Evolutionary conservation across 2,329 filamentous ascomycete genomes (phyloP).

Genomic region (Hypoxylon sp.): DNA sequence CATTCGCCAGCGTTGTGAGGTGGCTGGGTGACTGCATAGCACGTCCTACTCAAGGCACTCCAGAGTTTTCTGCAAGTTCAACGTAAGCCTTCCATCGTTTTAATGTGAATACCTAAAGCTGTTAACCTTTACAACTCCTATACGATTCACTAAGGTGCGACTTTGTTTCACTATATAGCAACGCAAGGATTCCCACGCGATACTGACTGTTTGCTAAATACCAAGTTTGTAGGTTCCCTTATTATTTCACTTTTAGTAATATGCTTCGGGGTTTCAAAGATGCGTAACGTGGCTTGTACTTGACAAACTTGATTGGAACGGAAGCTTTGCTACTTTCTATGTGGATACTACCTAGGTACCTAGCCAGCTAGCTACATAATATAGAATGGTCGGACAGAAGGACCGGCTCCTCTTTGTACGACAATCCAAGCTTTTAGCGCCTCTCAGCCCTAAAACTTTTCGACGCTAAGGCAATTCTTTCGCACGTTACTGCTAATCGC

Average conservation of each 20-base stretch:
- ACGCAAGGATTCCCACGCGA: not conserved
- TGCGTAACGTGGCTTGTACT: not conserved
- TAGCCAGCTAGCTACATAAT: too few species aligned
- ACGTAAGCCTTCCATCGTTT: not conserved
- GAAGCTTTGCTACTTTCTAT: not conserved
- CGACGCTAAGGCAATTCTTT: constrained; percentile 13
- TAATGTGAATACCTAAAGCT: not conserved
- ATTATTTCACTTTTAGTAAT: not conserved
- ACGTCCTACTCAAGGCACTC: not conserved
- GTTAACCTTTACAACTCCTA: not conserved
- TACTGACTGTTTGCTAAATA: not conserved
- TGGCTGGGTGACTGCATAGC: constrained; percentile 5
- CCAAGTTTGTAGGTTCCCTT: not conserved
- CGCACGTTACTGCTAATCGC: constrained; percentile 11
- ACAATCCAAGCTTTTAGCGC: constrained; percentile 22
- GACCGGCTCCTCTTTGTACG: constrained; percentile 13
- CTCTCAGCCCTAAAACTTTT: constrained; percentile 41
- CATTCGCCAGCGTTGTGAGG: not conserved
- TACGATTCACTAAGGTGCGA: not conserved
- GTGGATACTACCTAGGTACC: not conserved
- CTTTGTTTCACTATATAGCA: not conserved
- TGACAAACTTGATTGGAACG: not conserved
- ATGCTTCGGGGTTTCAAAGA: constrained; percentile 1
- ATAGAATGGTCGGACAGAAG: constrained; percentile 11
- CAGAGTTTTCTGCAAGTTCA: not conserved